Evolutionary conservation across 2,329 filamentous ascomycete species (phyloP), one percentile per base, ranked within the genome.

Genomic region (Pseudofabraea citricarpa): DNA sequence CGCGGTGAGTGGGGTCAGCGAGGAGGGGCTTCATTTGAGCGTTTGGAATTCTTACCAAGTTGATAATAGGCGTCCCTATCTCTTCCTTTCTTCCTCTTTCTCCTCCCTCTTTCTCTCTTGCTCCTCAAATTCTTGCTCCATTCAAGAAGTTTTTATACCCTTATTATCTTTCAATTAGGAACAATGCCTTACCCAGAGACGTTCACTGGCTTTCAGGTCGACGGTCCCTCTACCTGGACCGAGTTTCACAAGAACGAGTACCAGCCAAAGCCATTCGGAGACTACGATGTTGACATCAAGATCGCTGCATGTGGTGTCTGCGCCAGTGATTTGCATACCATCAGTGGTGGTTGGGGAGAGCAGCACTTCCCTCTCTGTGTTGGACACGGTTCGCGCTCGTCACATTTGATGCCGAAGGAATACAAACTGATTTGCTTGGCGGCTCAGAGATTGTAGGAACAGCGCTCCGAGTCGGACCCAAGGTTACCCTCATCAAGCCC

Each of bases 261-360:
- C 71, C 77, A 82, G 55, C 81, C 90, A 46, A 93, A 94, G 71
- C 85, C 86, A 15, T 94, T 94, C 62, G 87, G 84, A 52, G 87
- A 90, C 62, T 77, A 87, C 65, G 89, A 95, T 61, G 80, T 95
- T 56, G 89, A 95, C 62, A 79, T 95, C 67, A 85, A 90, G 72
- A 84, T 95, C 57, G 82, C 90, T 53, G 83, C 79, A 61, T 91
- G 87, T 59, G 86, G 87, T 59, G 74, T 89, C 41, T 89, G 85
- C 62, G 79, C 83, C 54, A 84, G 78, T 53, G 84, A 89, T 59
- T 70, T 85, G 37, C 84, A 87, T 67, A 87, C 80, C 47, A 75
- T 87, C 60, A 79, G 65, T 57, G 81, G 81, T 49, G 71, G 71
- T 37, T 75, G 71, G 72, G 72, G 72, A 35, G 63, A 67, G 12